Conservation (phyloP, 2,329 filamentous ascomycete species). For the Pseudogymnoascus sp. region DNA sequence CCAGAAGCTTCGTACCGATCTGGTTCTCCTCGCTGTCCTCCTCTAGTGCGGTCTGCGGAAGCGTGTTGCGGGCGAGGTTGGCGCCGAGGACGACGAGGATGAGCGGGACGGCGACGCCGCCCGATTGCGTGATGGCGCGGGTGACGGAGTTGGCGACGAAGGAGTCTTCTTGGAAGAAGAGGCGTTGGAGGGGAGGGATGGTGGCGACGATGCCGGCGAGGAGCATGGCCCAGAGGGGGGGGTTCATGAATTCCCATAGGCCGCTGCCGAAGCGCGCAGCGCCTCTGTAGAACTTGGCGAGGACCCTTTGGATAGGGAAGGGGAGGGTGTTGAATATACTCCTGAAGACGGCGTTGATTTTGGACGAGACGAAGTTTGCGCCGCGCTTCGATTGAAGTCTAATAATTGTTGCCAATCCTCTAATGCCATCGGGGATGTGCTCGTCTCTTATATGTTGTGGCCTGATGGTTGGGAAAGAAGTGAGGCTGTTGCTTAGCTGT, state of each 20-base stretch:
- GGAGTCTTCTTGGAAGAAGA: constrained; percentile 83
- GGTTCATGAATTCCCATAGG: constrained; percentile 94
- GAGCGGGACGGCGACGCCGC: constrained; percentile 84
- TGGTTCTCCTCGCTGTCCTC: constrained; percentile 61
- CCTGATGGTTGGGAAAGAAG: constrained; percentile 52
- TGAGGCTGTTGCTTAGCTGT: constrained; percentile 44
- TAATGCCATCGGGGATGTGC: constrained; percentile 31
- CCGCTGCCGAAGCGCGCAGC: constrained; percentile 50
- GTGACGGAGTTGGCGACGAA: constrained; percentile 92
- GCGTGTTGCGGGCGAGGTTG: constrained; percentile 86
- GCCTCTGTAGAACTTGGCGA: constrained; percentile 35
- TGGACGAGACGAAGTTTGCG: constrained; percentile 12
- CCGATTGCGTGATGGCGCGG: constrained; percentile 74
- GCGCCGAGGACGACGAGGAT: constrained; percentile 93
- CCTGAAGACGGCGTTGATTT: constrained; percentile 9
- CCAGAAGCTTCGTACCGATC: constrained; percentile 66
- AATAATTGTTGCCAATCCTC: constrained; percentile 33
- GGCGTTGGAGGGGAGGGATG: constrained; percentile 66
- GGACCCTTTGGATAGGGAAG: constrained; percentile 38
- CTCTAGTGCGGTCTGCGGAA: constrained; percentile 52
- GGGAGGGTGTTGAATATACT: constrained; percentile 42
- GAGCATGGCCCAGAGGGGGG: constrained; percentile 95
- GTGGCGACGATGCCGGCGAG: constrained; percentile 84
- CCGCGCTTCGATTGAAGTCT: constrained; percentile 27
- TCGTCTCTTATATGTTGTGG: constrained; percentile 22